A percentile compares a stretch with the other conserved stretches of the same genome.
Conservation (phyloP, 257 asterid species). For the Gardenia jasminoides region DNA sequence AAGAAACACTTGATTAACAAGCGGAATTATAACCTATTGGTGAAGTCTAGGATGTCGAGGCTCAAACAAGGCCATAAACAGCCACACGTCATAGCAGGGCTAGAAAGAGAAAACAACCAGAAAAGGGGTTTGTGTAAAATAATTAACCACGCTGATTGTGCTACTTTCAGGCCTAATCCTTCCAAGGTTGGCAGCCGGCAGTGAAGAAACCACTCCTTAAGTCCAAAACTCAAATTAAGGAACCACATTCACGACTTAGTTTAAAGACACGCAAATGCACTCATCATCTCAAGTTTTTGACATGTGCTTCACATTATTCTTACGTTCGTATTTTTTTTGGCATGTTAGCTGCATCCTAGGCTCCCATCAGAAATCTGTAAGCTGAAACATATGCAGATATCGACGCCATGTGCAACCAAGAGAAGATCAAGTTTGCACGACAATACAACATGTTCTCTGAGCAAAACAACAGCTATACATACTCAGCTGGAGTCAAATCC, state of each 20-base stretch:
- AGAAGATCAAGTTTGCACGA: background rate
- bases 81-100: too few relatives aligned
- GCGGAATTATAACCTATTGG: too few relatives aligned
- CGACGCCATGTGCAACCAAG: constrained; percentile 9
- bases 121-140: background rate
- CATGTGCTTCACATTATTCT: background rate
- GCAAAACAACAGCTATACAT: background rate
- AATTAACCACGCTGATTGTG: background rate
- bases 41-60: too few relatives aligned
- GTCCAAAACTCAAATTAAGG: background rate
- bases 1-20: too few relatives aligned
- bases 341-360: background rate
- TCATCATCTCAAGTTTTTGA: background rate
- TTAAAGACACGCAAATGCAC: background rate
- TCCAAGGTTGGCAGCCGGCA: background rate
- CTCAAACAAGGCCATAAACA: too few relatives aligned
- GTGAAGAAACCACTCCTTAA: background rate
- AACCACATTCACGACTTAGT: background rate
- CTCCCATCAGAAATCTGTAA: background rate
- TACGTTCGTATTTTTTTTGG: background rate
- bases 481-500: background rate
- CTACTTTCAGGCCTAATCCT: background rate
- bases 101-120: background rate
- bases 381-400: background rate
- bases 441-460: background rate